Base-by-base conservation (phyloP, 23 red algal genomes). In the Cyanidium caldarium region DNA sequence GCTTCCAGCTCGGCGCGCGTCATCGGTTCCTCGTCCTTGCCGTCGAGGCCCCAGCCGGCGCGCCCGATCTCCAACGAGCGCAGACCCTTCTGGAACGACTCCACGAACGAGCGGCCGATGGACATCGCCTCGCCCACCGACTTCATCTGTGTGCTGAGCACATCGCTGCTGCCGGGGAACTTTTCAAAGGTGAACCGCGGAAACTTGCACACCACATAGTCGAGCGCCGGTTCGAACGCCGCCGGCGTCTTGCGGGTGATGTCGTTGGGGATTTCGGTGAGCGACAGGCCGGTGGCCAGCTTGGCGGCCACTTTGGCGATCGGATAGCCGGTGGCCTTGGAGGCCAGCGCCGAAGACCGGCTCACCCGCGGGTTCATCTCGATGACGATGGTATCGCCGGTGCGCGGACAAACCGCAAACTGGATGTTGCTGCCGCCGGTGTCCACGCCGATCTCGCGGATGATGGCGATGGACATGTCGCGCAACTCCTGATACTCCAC, bases 351-450 rank as follows among this genome's bases (percentile, higher is more conserved):
- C 16, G 92, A 98, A 30, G 84, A 88, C 43, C 92, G 84, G 40
- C 83, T 87, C 25, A 98, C 92, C 21, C 92, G 92, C 13, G 92
- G 92, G 72, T 98, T 98, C 92, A 98, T 98, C 67, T 98, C 92
- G 33, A 98, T 89, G 30, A 98, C 82, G 68, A 98, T 86, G 16
- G 88, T 72, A 57, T 98, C 76, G 42, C 83, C 80, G 72, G 87
- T 87, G 19, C 38, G 15, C 35, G 92, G 92, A 39, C 87, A 87
- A 0, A 98, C 92, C 15, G 84, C 72, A 44, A 98, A 98, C 39
- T 98, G 92, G 72, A 98, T 98, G 67, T 98, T 98, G 19, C 79
- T 75, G 13, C 92, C 92, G 33, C 92, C 92, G 37, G 92, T 88
- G 37, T 88, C 92, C 10, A 98, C 92, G 31, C 92, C 92, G 76